Conservation (phyloP, 225 moss, liverwort and hornwort species). For the Takakia lepidozioides region DNA sequence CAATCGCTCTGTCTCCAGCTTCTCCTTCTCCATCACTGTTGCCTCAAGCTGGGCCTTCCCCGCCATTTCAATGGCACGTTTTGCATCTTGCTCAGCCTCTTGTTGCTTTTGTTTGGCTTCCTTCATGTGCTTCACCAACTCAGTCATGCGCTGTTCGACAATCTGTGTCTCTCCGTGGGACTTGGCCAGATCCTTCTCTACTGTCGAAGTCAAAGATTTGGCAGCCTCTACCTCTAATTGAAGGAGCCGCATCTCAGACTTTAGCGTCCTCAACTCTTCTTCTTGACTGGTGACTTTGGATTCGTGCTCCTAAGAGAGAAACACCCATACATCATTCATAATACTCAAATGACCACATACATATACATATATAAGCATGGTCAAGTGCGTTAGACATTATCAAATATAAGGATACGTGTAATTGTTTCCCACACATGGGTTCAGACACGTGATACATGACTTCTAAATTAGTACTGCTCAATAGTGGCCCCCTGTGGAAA, state of each 20-base stretch:
- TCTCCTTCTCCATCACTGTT: slow-evolving; percentile 39
- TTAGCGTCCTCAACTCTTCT: slow-evolving; percentile 39
- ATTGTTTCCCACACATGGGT: no score
- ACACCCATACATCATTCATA: no score
- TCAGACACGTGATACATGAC: no score
- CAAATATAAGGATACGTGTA: no score
- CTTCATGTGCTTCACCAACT: slow-evolving; percentile 34
- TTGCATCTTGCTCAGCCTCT: slow-evolving; percentile 41
- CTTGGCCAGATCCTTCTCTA: slow-evolving; percentile 59
- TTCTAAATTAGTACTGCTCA: no score
- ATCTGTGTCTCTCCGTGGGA: slow-evolving; percentile 35
- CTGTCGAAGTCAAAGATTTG: slow-evolving; percentile 22
- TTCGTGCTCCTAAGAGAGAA: slow-evolving; percentile 57
- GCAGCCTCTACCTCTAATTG: slow-evolving; percentile 39
- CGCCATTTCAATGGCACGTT: slow-evolving; percentile 51
- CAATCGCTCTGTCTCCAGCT: slow-evolving; percentile 66
- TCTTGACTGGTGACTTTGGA: slow-evolving; percentile 36
- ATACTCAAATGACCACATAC: no score
- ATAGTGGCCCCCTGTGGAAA: no score
- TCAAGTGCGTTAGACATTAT: no score
- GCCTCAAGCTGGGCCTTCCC: slow-evolving; percentile 68
- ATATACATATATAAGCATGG: no score
- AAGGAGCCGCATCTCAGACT: slow-evolving; percentile 38
- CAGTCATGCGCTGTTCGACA: slow-evolving; percentile 43
- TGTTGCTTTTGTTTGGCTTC: slow-evolving; percentile 56